phyloP scores from a whole-genome alignment of 2,329 filamentous ascomycete species.

The Didymellaceae sp. region DNA sequence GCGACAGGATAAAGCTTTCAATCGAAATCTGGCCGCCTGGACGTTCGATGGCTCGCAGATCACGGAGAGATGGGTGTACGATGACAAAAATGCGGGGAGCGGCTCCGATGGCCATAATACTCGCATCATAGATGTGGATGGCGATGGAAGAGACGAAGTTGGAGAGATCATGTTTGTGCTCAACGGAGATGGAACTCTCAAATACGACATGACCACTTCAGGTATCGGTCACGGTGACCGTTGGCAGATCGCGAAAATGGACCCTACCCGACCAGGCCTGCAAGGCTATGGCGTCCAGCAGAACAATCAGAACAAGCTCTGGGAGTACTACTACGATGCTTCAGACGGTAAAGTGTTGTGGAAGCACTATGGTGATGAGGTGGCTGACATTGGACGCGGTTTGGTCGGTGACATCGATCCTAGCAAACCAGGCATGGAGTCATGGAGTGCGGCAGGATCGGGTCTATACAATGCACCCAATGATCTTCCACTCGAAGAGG shows the following conservation, averaged over 20 bases:
- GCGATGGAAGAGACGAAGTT: constrained; percentile 19
- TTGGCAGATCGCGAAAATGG: constrained; percentile 22
- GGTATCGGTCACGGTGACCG: constrained; percentile 20
- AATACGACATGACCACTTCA: constrained; percentile 9
- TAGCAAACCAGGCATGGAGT: constrained; percentile 10
- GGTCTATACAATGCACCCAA: constrained; percentile 18
- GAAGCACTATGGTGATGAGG: constrained; percentile 11
- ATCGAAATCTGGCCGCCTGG: constrained; percentile 17
- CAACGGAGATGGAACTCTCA: constrained; percentile 16
- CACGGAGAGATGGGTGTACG: constrained; percentile 8
- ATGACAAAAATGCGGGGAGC: constrained; percentile 6
- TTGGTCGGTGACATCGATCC: constrained; percentile 16
- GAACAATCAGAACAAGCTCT: constrained; percentile 5
- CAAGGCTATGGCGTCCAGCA: constrained; percentile 20
- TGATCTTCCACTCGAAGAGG: neutral
- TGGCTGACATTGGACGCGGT: constrained; percentile 13
- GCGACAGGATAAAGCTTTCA: constrained; percentile 11
- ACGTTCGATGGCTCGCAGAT: constrained; percentile 9
- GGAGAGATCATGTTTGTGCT: constrained; percentile 19
- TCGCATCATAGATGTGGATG: constrained; percentile 16
- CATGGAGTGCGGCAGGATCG: constrained; percentile 5
- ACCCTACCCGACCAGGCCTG: constrained; percentile 11
- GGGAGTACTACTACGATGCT: constrained; percentile 21
- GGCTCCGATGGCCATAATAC: constrained; percentile 19
- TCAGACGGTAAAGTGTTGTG: constrained; percentile 14